These are phyloP conservation scores for Macrolepiota dolichaula DNA, from an alignment of 768 basidiomycete species.

Conservation along the genomic window DNA sequence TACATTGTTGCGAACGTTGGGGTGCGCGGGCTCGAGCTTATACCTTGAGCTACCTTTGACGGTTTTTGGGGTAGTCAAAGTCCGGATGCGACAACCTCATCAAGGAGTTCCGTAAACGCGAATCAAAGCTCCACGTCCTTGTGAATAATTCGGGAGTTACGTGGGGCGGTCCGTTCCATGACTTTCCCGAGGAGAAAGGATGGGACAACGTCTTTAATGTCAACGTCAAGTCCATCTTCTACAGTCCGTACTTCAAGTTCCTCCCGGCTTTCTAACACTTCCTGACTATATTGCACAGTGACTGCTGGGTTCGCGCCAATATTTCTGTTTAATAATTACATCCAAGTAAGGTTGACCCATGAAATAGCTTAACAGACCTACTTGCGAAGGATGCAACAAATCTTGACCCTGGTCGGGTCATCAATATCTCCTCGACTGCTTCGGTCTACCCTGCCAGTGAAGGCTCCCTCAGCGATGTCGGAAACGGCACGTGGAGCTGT, in stretches of 20 bases:
- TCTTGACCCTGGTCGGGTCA: conserved; percentile 67
- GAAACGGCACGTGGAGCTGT: conserved; percentile 80
- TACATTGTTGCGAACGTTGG: conserved; percentile 75
- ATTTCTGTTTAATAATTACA: not conserved
- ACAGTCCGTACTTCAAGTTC: conserved; percentile 59
- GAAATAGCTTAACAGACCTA: conserved; percentile 48
- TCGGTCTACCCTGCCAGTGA: conserved; percentile 53
- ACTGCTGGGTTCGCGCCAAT: conserved; percentile 42
- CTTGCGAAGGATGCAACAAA: conserved; percentile 64
- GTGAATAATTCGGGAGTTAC: conserved; percentile 82
- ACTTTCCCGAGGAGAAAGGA: conserved; percentile 77
- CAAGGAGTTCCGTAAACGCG: conserved; percentile 62
- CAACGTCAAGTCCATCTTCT: conserved; percentile 85
- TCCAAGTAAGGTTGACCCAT: not conserved
- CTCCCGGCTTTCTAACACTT: conserved; percentile 4
- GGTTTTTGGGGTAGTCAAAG: conserved; percentile 46
- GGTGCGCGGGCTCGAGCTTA: conserved; percentile 39
- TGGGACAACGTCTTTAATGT: conserved; percentile 84
- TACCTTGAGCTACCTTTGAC: not conserved
- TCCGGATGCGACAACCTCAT: conserved; percentile 77
- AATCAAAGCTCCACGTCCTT: conserved; percentile 74
- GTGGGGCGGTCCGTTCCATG: conserved; percentile 70
- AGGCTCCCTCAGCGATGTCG: conserved; percentile 45
- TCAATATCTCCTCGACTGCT: conserved; percentile 78
- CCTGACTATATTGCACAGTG: conserved; percentile 35